phyloP scores from a whole-genome alignment of 2,329 filamentous ascomycete species.

The Xylariomycetidae sp. region DNA sequence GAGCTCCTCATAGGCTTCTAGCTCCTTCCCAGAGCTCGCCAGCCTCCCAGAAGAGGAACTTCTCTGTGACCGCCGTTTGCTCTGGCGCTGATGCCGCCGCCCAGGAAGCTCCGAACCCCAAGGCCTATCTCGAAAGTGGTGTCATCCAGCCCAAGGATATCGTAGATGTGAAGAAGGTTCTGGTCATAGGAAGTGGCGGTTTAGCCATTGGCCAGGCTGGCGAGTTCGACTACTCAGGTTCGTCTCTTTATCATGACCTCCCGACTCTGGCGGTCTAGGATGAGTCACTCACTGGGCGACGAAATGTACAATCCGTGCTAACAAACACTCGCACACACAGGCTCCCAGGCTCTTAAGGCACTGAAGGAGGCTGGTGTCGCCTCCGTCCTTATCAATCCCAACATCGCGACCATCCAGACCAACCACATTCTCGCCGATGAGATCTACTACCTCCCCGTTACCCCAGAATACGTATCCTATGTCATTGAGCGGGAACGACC shows the following conservation, averaged over 20 bases:
- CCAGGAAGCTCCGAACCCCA: conserved; percentile 72
- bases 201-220: conserved; percentile 95
- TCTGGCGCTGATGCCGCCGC: conserved; percentile 35
- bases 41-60: conserved; percentile 41
- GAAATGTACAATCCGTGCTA: conserved; percentile 10
- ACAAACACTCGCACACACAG: conserved; percentile 40
- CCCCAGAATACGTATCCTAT: conserved; percentile 94
- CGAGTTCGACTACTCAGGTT: conserved; percentile 98
- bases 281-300: conserved; percentile 13
- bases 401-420: conserved; percentile 97
- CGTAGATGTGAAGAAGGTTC: conserved; percentile 91
- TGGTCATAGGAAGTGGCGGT: conserved; percentile 93
- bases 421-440: conserved; percentile 94
- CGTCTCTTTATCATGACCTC: conserved; percentile 28
- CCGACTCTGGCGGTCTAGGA: conserved; percentile 14
- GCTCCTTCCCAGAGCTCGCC: conserved; percentile 30
- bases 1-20: conserved; percentile 29
- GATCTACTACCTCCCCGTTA: conserved; percentile 97
- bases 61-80: conserved; percentile 42
- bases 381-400: conserved; percentile 94
- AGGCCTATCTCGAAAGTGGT: conserved; percentile 86
- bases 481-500: conserved; percentile 95
- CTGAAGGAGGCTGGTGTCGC: conserved; percentile 90
- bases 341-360: conserved; percentile 93
- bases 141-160: conserved; percentile 73